Evolutionary conservation across 2,329 filamentous ascomycete genomes (phyloP).

Genomic region (Fusarium scirpi): DNA sequence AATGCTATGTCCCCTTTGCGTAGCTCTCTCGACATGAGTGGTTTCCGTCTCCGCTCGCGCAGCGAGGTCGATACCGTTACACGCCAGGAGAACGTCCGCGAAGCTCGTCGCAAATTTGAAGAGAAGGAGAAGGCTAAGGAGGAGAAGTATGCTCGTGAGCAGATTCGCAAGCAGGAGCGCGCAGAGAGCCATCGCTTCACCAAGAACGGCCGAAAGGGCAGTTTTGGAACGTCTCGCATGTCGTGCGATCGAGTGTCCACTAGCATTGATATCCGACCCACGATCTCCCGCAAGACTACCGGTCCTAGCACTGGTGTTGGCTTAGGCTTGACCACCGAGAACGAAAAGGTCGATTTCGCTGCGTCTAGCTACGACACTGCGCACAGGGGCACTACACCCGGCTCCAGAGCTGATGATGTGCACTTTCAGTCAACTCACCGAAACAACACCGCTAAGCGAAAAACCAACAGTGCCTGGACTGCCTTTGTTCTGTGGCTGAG

Average conservation of each 20-base stretch:
- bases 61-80: constrained; percentile 69
- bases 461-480: constrained; percentile 72
- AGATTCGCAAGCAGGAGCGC: constrained; percentile 69
- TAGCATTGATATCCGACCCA: constrained; percentile 48
- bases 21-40: constrained; percentile 67
- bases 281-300: constrained; percentile 48
- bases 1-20: constrained; percentile 65
- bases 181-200: constrained; percentile 65
- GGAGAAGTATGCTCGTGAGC: constrained; percentile 71
- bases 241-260: constrained; percentile 51
- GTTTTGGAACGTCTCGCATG: constrained; percentile 50
- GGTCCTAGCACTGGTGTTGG: constrained; percentile 36
- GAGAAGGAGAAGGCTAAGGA: constrained; percentile 71
- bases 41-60: constrained; percentile 70
- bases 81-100: constrained; percentile 68
- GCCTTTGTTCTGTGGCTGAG: constrained; percentile 73
- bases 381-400: constrained; percentile 47
- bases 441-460: constrained; percentile 65
- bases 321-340: constrained; percentile 32
- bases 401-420: constrained; percentile 55
- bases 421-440: constrained; percentile 59
- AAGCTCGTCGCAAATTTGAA: constrained; percentile 72
- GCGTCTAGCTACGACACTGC: constrained; percentile 62
- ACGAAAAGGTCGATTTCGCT: constrained; percentile 60
- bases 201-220: constrained; percentile 58